These are phyloP conservation scores for Trypanosoma cruzi DNA, from an alignment of 208 protist genomes.

Conservation along the genomic window DNA sequence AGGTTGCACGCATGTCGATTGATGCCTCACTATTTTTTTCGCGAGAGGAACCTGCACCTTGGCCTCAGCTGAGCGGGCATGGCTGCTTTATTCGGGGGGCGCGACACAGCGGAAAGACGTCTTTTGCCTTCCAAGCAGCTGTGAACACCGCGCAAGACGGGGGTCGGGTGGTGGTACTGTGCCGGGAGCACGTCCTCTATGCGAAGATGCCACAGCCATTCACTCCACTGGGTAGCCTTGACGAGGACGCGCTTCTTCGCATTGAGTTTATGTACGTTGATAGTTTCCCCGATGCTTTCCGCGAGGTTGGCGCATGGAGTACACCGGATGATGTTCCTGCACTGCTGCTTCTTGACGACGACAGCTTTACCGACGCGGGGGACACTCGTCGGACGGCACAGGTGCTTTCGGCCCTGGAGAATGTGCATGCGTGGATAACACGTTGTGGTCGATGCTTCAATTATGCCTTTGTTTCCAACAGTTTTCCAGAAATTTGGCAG, in stretches of 20 bases:
- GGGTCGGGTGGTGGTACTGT: constrained; percentile 45
- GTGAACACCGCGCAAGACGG: constrained; percentile 44
- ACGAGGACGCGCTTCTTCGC: constrained; percentile 33
- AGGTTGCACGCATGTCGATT: not conserved
- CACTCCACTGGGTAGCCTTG: constrained; percentile 38
- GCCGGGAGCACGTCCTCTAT: constrained; percentile 48
- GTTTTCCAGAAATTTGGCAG: constrained; percentile 11
- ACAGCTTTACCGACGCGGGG: constrained; percentile 40
- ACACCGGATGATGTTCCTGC: constrained; percentile 28
- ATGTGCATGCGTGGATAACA: constrained; percentile 37
- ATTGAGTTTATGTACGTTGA: constrained; percentile 70
- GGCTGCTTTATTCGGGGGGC: constrained; percentile 57
- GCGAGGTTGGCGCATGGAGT: constrained; percentile 36
- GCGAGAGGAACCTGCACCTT: not conserved
- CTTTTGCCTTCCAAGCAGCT: constrained; percentile 69
- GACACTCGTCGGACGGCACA: constrained; percentile 13
- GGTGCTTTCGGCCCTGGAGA: constrained; percentile 36
- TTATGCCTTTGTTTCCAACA: constrained; percentile 57
- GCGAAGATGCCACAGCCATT: constrained; percentile 67
- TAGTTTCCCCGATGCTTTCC: constrained; percentile 30
- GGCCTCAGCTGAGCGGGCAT: constrained; percentile 29
- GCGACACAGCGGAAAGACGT: constrained; percentile 55
- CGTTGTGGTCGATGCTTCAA: constrained; percentile 26
- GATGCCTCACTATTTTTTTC: constrained; percentile 7
- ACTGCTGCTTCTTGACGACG: constrained; percentile 57